Evolutionary conservation across 129 eudicot genomes (phyloP).

Genomic region (Flaveria trinervia): DNA sequence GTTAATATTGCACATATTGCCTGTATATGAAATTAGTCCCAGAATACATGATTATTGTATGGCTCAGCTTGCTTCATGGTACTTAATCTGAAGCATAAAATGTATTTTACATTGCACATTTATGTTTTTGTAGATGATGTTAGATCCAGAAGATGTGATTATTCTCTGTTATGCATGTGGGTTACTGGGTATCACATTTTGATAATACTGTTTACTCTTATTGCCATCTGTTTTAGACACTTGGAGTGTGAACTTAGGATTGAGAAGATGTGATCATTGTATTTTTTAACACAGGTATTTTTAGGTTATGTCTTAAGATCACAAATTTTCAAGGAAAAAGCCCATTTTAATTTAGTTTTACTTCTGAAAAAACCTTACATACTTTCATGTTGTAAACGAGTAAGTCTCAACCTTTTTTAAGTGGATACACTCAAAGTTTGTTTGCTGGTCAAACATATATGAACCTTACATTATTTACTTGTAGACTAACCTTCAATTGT

Average conservation of each 20-base stretch:
- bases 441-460: too few species aligned
- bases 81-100: neutral
- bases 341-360: neutral
- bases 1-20: neutral
- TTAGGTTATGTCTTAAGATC: neutral
- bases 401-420: neutral
- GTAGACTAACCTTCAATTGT: constrained; percentile 2
- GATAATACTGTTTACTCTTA: neutral
- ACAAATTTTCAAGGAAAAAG: neutral
- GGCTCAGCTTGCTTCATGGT: neutral
- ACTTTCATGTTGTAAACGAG: too few species aligned
- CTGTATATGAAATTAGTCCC: neutral
- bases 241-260: neutral
- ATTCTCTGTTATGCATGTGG: neutral
- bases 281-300: neutral
- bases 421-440: too few species aligned
- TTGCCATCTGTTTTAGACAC: neutral
- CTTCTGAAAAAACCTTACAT: too few species aligned
- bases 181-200: neutral
- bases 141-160: constrained; percentile 4
- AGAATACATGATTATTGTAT: neutral
- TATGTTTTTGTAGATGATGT: constrained; percentile 1
- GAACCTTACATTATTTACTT: constrained; percentile 2
- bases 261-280: constrained; percentile 3
- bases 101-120: neutral